Evolutionary conservation across 345 rosid genomes (phyloP), one percentile per base, ranked within the genome.

Genomic region (Tarenaya hassleriana): DNA sequence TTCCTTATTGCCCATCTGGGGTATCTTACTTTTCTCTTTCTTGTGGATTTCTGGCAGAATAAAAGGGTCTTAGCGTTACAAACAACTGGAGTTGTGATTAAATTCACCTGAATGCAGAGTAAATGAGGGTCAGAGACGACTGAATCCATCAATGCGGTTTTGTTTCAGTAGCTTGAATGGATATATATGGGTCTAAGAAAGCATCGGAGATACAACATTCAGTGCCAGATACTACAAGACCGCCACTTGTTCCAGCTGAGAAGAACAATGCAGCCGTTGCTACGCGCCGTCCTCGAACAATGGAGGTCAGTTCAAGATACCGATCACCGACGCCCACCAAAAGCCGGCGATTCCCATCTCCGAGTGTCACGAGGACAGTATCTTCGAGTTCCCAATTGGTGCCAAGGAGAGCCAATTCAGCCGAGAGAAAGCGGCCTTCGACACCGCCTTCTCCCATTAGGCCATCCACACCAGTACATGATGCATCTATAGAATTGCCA

Each of bases 351-450:
- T 75, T 75, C 58, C 71, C 88, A 41, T 94, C 99, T 46, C 99
- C 97, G 32, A 78, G 56, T 50, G 61, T 68, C 54, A 54, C 86
- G 33, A 81, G 95, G 71, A 69, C 84, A 17, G 13, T 66, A 31
- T 63, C 73, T 41, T 37, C 79, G 1, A 63, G 66, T 44, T 74
- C 86, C 47, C 90, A 73, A 44, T 53, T 67, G 56, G 75, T 67
- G 60, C 62, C 79, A 10, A 94, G 82, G 68, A 81, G 97, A 78
- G 73, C 95, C 2, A 61, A 63, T 55, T 86, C 99, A 11, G 95
- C 91, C 1, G 99, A 88, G 65, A 80, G 99, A 72, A 75, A 73
- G 69, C 94, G 92, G 39, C 89, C 95, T 41, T 73, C 95, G 34
- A 75, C 91, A 34, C 89, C 97, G 7, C 66, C 84, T 10, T 76